phyloP scores from a whole-genome alignment of 768 basidiomycete genomes.

The Pleurotus citrinopileatus region DNA sequence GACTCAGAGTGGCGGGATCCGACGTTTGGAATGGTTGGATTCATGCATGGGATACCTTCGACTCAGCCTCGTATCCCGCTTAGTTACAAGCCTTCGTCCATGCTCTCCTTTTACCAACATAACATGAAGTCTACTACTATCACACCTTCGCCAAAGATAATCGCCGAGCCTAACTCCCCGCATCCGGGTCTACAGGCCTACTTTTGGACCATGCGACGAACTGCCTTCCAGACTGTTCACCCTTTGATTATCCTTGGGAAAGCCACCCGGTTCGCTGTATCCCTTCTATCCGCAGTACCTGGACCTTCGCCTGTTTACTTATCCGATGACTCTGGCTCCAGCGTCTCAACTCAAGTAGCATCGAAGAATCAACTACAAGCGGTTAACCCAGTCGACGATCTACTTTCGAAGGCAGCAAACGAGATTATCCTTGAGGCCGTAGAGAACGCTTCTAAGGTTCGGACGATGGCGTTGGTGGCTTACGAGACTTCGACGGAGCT shows the following conservation, averaged over 20 bases:
- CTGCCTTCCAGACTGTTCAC: neutral
- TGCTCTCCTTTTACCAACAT: too few species aligned
- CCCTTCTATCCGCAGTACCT: neutral
- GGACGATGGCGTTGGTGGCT: neutral
- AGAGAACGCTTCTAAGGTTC: neutral
- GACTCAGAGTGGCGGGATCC: too few species aligned
- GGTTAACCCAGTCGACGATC: neutral
- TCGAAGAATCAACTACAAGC: too few species aligned
- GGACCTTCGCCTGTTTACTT: too few species aligned
- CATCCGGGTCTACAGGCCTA: neutral
- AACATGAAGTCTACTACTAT: too few species aligned
- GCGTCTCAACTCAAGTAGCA: neutral
- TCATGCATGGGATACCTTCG: too few species aligned
- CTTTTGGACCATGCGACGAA: too few species aligned
- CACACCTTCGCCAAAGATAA: too few species aligned
- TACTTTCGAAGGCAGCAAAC: neutral
- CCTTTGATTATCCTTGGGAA: neutral
- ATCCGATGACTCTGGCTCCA: too few species aligned
- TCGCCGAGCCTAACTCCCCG: neutral
- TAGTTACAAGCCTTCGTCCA: too few species aligned
- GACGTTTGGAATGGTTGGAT: too few species aligned
- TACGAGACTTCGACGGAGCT: neutral
- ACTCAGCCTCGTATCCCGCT: too few species aligned
- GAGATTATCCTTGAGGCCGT: neutral
- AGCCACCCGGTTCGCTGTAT: neutral